These are phyloP conservation scores for Pseudopithomyces maydicus DNA, from an alignment of 2,329 filamentous ascomycete species.

Conservation along the genomic window DNA sequence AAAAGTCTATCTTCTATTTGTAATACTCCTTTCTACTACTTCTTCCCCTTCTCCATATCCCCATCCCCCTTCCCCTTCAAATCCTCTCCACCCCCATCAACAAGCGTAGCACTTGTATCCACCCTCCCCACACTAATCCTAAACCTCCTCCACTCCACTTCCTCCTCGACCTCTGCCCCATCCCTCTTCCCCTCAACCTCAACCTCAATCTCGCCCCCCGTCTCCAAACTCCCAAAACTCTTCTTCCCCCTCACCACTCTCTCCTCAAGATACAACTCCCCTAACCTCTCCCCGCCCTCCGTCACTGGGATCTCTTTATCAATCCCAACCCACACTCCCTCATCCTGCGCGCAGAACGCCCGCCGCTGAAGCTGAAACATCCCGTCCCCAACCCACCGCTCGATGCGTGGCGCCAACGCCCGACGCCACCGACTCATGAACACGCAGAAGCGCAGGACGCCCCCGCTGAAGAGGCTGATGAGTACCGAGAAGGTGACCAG, in stretches of 20 bases:
- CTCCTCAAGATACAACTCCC: conserved; percentile 6
- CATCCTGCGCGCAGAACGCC: conserved; percentile 25
- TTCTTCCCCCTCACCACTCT: not conserved
- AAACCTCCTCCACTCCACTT: not conserved
- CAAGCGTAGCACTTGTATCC: conserved; percentile 1
- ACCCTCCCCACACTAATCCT: conserved; percentile 3
- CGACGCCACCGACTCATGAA: conserved; percentile 17
- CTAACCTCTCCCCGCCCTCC: conserved; percentile 6
- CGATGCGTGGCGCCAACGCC: conserved; percentile 24
- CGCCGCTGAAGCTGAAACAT: conserved; percentile 30
- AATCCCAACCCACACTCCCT: conserved; percentile 17
- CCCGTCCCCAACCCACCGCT: conserved; percentile 34
- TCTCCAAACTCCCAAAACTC: not conserved
- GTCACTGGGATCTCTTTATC: conserved; percentile 24
- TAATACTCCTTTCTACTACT: no score
- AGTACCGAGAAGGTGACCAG: conserved; percentile 16
- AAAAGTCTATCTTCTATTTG: no score
- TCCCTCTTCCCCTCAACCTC: not conserved
- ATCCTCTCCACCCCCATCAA: not conserved
- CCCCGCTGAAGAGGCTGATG: conserved; percentile 18
- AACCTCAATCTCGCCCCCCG: not conserved
- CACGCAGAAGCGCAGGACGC: conserved; percentile 22
- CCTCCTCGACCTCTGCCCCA: not conserved
- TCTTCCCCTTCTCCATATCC: not conserved
- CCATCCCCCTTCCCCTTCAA: not conserved